Evolutionary conservation across 495 filamentous ascomycete species (phyloP), one percentile per base, ranked within the genome.

Genomic region (Xylaria cubensis): DNA sequence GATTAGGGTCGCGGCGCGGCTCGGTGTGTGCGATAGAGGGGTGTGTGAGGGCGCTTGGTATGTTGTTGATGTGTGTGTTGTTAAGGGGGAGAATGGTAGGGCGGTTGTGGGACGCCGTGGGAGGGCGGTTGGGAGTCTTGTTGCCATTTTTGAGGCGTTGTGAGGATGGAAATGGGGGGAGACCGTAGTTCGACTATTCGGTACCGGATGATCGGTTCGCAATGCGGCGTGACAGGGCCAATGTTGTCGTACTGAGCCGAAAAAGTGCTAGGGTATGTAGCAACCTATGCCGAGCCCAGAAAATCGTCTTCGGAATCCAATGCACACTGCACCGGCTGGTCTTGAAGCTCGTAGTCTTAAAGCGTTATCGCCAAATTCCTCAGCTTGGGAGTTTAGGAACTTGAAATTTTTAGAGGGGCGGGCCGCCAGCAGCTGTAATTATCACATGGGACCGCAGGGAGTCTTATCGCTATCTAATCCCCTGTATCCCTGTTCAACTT

Each of bases 1-100:
- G 78, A 99, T 88, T 72, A 97, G 92, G n/a, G 92, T 92, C 32
- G 96, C 97, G 79, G 94, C 89, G n/a, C 94, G 92, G 80, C 85
- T 74, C 1, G 77, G 76, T 70, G 77, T 87, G 83, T 63, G 73
- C 3, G 76, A 77, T 67, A 74, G 73, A 8, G 74, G 68, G 50
- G 81, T 51, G 72, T 76, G 77, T 36, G 76, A 70, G 73, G 73
- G 68, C 76, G 79, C 83, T 83, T 81, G 83, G 53, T 71, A 62
- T 32, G 71, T 21, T 2, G 72, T 61, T 5, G 62, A 51, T 24
- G 50, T 72, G 71, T 42, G 41, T 29, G 26, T 58, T 29, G 26
- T 58, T 62, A 64, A 50, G 41, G 62, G 44, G 12, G 50, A 29
- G 46, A 72, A 19, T 5, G 63, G 36, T n/a, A 48, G 29, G 24